Evolutionary conservation across 2,329 filamentous ascomycete species (phyloP), one percentile per base, ranked within the genome.

Genomic region (Fusarium verticillioides): DNA sequence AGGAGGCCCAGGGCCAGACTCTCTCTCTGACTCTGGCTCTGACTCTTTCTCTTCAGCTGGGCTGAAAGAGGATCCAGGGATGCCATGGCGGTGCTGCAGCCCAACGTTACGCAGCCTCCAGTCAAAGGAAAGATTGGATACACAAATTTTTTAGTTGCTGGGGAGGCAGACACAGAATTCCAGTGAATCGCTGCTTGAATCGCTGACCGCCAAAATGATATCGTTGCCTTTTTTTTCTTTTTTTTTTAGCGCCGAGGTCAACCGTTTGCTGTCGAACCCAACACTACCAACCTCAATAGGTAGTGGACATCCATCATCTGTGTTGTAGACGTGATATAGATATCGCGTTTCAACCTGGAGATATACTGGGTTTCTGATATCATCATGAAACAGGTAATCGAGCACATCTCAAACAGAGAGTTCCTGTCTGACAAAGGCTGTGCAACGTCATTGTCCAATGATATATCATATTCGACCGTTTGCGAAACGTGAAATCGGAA

Each of bases 71-170:
- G 59, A 47, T 56, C 50, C 59, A 67, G 63, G 66, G 60, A 36
- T 57, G 58, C 54, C 63, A 69, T 73, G 66, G 69, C 43, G 46
- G 69, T 52, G 60, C 70, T 74, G 70, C 70, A 73, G 70, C 70
- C 70, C 70, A 73, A 73, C 70, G 70, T 73, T 74, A 71, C 70
- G 70, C 70, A 66, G 47, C 69, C 59, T 72, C 59, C 59, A 70
- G 67, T 67, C 46, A 69, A 37, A 10, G 36, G 36, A 37, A 60
- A 64, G 59, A 69, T 53, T 53, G 50, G 50, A 53, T 69, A 52
- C 59, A 69, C 66, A 69, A 50, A 36, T 68, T 30, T 53, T 60
- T 60, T 60, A 57, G 72, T 74, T 72, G 71, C 71, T 74, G 67
- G 71, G 67, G 67, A 64, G 63, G 46, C 46, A 64, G 63, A 63